Percentiles rank a stretch among this genome's conserved stretches.
These are phyloP conservation scores for Mycena vitilis DNA, from an alignment of 768 basidiomycete species.

Conservation along the genomic window DNA sequence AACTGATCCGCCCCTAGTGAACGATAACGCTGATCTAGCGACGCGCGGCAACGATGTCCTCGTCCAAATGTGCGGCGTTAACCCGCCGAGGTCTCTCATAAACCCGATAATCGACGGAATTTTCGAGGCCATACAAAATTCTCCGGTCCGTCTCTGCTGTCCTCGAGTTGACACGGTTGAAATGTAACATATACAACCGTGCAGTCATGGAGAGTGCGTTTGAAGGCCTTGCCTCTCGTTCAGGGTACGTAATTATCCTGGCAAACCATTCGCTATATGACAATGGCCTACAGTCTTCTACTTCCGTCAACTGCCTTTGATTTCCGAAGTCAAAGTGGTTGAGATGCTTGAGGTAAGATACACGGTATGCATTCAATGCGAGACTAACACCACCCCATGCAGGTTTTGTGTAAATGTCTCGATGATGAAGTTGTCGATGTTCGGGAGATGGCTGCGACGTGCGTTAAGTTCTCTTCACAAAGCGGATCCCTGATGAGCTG, in stretches of 20 bases:
- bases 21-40: conserved; percentile 79
- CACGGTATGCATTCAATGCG: background rate
- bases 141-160: conserved; percentile 63
- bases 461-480: conserved; percentile 40
- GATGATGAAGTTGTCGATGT: conserved; percentile 92
- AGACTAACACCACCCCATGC: conserved; percentile 1
- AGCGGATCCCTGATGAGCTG: conserved; percentile 1
- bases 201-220: conserved; percentile 88
- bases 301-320: conserved; percentile 88
- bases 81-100: conserved; percentile 77
- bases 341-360: conserved; percentile 80
- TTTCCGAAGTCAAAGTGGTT: conserved; percentile 79
- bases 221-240: conserved; percentile 87
- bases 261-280: background rate
- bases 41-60: conserved; percentile 75
- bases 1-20: conserved; percentile 54
- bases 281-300: conserved; percentile 70
- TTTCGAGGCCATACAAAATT: conserved; percentile 80
- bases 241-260: conserved; percentile 60
- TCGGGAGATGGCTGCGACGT: conserved; percentile 90
- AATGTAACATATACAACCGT: conserved; percentile 14
- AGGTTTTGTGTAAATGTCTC: conserved; percentile 85
- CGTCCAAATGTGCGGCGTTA: conserved; percentile 88
- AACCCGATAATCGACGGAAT: conserved; percentile 76
- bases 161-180: background rate